These are phyloP conservation scores for Aspergillus sergii DNA, from an alignment of 2,329 filamentous ascomycete genomes.

Conservation along the genomic window DNA sequence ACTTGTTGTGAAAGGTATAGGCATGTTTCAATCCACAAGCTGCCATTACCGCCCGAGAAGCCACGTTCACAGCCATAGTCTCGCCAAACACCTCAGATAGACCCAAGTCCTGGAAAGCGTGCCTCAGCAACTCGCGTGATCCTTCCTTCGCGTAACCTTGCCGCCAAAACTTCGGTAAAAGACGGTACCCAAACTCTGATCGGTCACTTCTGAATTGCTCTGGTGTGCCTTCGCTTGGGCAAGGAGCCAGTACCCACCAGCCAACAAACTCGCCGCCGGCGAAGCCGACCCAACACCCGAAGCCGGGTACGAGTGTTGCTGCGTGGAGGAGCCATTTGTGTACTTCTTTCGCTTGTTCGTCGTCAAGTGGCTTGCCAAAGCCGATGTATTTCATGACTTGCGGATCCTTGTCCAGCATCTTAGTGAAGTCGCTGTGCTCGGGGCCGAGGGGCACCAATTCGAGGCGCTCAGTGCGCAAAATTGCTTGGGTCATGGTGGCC, in stretches of 20 bases:
- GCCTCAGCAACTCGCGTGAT: slow-evolving; percentile 9
- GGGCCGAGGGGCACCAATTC: not conserved
- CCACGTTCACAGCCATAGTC: slow-evolving; percentile 18
- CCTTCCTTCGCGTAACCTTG: slow-evolving; percentile 19
- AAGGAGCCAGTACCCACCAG: slow-evolving; percentile 14
- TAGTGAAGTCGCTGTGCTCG: slow-evolving; percentile 4
- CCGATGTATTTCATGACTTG: slow-evolving; percentile 17
- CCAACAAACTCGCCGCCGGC: slow-evolving; percentile 7
- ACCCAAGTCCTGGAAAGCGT: slow-evolving; percentile 16
- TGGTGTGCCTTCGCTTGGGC: not conserved
- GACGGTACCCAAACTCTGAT: slow-evolving; percentile 15
- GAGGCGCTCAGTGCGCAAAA: not conserved
- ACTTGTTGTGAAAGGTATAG: slow-evolving; percentile 15
- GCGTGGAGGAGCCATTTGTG: slow-evolving; percentile 11
- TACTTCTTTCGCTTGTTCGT: slow-evolving; percentile 12
- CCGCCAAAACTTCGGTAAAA: slow-evolving; percentile 13
- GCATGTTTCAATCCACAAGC: slow-evolving; percentile 13
- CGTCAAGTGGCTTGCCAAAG: slow-evolving; percentile 12
- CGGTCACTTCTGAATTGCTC: slow-evolving; percentile 10
- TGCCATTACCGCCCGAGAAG: slow-evolving; percentile 11
- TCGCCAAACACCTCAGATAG: slow-evolving; percentile 17
- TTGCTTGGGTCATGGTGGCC: not conserved
- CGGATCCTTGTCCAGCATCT: slow-evolving; percentile 14
- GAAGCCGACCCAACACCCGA: slow-evolving; percentile 12
- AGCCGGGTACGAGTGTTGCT: slow-evolving; percentile 4